Evolutionary conservation across 768 basidiomycete genomes (phyloP).

Genomic region (Artomyces pyxidatus): DNA sequence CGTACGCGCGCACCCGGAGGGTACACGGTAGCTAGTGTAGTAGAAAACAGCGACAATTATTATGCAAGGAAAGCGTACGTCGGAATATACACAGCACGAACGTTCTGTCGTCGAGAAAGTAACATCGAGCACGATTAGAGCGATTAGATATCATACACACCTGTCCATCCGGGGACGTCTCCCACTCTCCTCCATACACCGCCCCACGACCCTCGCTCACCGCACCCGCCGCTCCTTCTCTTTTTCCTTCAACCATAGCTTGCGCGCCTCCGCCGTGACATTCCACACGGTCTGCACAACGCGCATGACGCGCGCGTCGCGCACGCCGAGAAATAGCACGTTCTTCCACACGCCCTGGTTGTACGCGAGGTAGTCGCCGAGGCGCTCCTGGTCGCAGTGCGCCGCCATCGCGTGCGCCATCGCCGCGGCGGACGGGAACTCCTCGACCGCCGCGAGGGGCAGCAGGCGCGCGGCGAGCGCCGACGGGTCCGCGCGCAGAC

Average conservation of each 20-base stretch:
- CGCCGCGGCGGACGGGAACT: slow-evolving; percentile 20
- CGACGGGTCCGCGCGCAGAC: slow-evolving; percentile 7
- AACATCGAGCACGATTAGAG: too few relatives aligned
- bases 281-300: slow-evolving; percentile 61
- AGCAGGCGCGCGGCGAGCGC: slow-evolving; percentile 9
- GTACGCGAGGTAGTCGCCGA: slow-evolving; percentile 27
- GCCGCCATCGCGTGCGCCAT: slow-evolving; percentile 11
- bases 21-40: too few relatives aligned
- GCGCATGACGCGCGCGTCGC: slow-evolving; percentile 35
- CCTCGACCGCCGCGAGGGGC: slow-evolving; percentile 10
- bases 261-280: slow-evolving; percentile 58
- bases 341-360: slow-evolving; percentile 68
- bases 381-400: slow-evolving; percentile 15
- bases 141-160: too few relatives aligned
- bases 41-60: too few relatives aligned
- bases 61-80: too few relatives aligned
- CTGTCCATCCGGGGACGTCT: too few relatives aligned
- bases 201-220: too few relatives aligned
- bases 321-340: slow-evolving; percentile 44
- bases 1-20: too few relatives aligned
- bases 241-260: slow-evolving; percentile 15
- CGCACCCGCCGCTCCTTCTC: not conserved
- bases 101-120: too few relatives aligned
- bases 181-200: too few relatives aligned
- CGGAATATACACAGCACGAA: too few relatives aligned